Evolutionary conservation across 495 filamentous ascomycete genomes (phyloP).

Genomic region (Neurospora sublineolata): DNA sequence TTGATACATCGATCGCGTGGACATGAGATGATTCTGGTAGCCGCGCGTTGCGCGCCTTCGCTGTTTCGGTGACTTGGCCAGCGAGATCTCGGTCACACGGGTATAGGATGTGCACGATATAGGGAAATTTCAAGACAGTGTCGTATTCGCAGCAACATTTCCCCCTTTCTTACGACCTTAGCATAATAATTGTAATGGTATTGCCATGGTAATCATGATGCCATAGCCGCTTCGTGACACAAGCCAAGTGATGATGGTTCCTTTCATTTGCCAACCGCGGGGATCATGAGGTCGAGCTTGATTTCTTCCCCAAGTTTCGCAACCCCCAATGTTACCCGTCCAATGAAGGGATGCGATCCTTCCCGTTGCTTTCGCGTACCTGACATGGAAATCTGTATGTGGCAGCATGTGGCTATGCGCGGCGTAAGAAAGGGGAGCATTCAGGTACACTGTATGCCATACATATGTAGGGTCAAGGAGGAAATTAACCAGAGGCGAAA

Average conservation of each 20-base stretch:
- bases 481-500: neutral
- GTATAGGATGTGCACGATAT: neutral
- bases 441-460: neutral
- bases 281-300: neutral
- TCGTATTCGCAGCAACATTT: neutral
- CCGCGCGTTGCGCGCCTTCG: neutral
- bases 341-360: neutral
- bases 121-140: neutral
- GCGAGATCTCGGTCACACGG: neutral
- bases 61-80: neutral
- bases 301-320: neutral
- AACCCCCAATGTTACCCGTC: neutral
- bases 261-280: neutral
- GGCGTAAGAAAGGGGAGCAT: neutral
- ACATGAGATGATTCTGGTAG: neutral
- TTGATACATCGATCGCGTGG: neutral
- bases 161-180: neutral
- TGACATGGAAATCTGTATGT: neutral
- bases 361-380: neutral
- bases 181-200: neutral
- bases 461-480: neutral
- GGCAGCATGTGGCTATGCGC: neutral
- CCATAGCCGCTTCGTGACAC: neutral
- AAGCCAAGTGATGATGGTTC: neutral
- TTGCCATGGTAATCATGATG: neutral